Conservation (phyloP, 176 grass and related monocot species). For the Aegilops bicornis region DNA sequence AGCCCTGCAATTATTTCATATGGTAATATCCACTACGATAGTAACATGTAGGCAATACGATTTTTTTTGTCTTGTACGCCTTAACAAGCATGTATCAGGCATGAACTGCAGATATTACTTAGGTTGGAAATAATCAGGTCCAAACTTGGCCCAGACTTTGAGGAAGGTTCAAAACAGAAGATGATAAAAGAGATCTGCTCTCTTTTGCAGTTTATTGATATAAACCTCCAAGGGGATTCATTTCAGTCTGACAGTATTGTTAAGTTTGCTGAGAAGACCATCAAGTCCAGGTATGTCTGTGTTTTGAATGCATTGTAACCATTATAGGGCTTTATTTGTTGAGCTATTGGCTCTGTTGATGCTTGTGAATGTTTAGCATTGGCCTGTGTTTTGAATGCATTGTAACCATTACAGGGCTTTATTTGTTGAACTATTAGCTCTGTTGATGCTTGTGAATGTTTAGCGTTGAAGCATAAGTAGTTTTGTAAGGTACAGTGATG, state of each 20-base stretch:
- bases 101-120: slow-evolving; percentile 88
- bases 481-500: neutral
- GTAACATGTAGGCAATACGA: neutral
- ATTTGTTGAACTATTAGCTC: neutral
- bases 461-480: neutral
- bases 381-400: slow-evolving; percentile 18
- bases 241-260: slow-evolving; percentile 62
- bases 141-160: slow-evolving; percentile 46
- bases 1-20: slow-evolving; percentile 18
- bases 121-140: slow-evolving; percentile 93
- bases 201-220: slow-evolving; percentile 89
- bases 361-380: neutral
- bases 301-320: slow-evolving; percentile 8
- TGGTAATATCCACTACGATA: slow-evolving; percentile 22
- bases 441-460: neutral
- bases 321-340: slow-evolving; percentile 5
- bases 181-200: slow-evolving; percentile 90
- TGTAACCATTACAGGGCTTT: neutral
- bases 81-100: slow-evolving; percentile 62
- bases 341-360: neutral
- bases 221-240: slow-evolving; percentile 80
- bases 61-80: slow-evolving; percentile 32
- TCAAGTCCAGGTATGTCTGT: slow-evolving; percentile 70
- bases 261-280: slow-evolving; percentile 80
- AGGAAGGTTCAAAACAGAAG: slow-evolving; percentile 77